These are phyloP conservation scores for Zygosaccharomyces bisporus DNA, from an alignment of 805 yeast species.

Conservation along the genomic window DNA sequence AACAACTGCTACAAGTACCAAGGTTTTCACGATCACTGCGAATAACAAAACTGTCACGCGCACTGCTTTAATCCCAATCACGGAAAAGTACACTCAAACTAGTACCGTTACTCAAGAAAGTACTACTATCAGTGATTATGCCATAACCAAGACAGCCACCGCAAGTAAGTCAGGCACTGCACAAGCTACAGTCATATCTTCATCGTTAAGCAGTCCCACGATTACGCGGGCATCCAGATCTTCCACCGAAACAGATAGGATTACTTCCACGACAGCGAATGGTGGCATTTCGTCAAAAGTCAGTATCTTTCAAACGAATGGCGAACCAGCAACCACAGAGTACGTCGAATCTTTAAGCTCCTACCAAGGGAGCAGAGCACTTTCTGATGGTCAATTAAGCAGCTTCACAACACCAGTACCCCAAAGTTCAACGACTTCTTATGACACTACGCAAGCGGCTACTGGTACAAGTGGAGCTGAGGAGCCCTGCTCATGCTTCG, in stretches of 20 bases:
- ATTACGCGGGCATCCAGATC: slow-evolving; percentile 1
- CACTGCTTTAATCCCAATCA: background rate
- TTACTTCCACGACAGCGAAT: background rate
- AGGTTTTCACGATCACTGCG: background rate
- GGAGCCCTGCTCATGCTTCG: slow-evolving; percentile 2
- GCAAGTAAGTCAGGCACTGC: background rate
- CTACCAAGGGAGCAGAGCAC: background rate
- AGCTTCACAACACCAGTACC: background rate
- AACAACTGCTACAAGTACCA: background rate
- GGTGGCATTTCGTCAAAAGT: background rate
- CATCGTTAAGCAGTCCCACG: background rate
- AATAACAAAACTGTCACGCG: background rate
- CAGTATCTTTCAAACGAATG: background rate
- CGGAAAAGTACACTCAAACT: background rate
- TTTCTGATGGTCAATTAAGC: background rate
- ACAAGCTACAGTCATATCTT: no score
- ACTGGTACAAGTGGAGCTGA: background rate
- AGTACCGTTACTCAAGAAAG: background rate
- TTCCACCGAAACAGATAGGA: background rate
- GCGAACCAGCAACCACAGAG: background rate
- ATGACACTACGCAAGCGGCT: slow-evolving; percentile 4
- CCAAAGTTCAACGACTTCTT: background rate
- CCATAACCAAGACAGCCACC: background rate
- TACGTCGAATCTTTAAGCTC: background rate
- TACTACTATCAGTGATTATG: background rate